Conservation (phyloP, 805 yeast species). For the Diddensiella transvaalensis region DNA sequence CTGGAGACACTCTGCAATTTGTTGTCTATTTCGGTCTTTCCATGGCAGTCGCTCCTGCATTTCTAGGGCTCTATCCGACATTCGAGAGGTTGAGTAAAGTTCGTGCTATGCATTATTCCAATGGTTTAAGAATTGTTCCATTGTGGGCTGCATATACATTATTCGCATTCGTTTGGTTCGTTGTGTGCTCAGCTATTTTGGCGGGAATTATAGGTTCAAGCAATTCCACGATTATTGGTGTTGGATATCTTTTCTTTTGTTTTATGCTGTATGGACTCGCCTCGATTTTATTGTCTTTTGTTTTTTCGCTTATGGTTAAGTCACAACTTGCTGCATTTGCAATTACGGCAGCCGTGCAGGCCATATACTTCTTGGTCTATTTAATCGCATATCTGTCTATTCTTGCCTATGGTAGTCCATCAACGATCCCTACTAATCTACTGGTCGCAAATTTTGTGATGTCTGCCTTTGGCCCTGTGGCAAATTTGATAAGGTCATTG, state of each 20-base stretch:
- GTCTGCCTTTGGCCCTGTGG: slow-evolving; percentile 30
- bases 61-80: slow-evolving; percentile 34
- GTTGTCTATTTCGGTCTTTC: slow-evolving; percentile 34
- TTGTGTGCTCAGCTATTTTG: slow-evolving; percentile 27
- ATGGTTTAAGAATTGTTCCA: slow-evolving; percentile 34
- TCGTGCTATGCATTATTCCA: slow-evolving; percentile 38
- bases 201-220: slow-evolving; percentile 28
- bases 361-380: slow-evolving; percentile 32
- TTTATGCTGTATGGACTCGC: slow-evolving; percentile 33
- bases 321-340: slow-evolving; percentile 40
- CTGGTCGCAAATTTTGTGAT: slow-evolving; percentile 30
- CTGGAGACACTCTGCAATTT: slow-evolving; percentile 35
- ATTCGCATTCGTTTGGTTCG: slow-evolving; percentile 26
- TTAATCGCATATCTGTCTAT: slow-evolving; percentile 32
- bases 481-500: slow-evolving; percentile 29
- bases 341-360: slow-evolving; percentile 33
- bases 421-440: slow-evolving; percentile 24
- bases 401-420: slow-evolving; percentile 31
- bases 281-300: slow-evolving; percentile 28
- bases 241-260: slow-evolving; percentile 33
- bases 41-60: slow-evolving; percentile 36
- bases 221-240: slow-evolving; percentile 25
- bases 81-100: slow-evolving; percentile 34
- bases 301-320: slow-evolving; percentile 31
- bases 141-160: slow-evolving; percentile 33